Evolutionary conservation across 1,284 basidiomycete genomes (phyloP).

Genomic region (Sporisorium iseilematis-ciliati): DNA sequence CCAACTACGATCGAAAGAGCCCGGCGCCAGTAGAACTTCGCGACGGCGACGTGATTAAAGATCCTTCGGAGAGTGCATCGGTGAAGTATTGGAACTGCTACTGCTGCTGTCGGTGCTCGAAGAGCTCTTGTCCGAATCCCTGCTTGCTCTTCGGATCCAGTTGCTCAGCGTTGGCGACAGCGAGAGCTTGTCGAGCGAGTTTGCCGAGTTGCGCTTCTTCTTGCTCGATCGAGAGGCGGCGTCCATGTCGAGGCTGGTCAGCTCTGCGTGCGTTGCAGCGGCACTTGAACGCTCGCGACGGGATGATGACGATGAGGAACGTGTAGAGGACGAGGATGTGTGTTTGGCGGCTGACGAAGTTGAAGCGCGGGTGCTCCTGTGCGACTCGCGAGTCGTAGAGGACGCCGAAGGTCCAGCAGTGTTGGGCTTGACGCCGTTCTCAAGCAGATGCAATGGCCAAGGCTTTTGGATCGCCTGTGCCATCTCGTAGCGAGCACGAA

Average conservation of each 20-base stretch:
- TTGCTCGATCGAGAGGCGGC: constrained; percentile 11
- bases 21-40: background rate
- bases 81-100: background rate
- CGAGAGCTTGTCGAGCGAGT: constrained; percentile 20
- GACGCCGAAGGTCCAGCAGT: background rate
- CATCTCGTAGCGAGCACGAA: constrained; percentile 47
- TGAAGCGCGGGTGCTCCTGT: background rate
- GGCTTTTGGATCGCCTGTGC: constrained; percentile 52
- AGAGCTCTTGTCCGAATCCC: constrained; percentile 32
- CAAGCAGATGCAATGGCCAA: constrained; percentile 46
- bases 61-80: constrained; percentile 20
- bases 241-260: constrained; percentile 10
- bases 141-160: constrained; percentile 33
- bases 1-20: background rate
- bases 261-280: constrained; percentile 13
- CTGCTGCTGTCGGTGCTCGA: background rate
- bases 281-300: constrained; percentile 1
- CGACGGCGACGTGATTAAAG: constrained; percentile 1
- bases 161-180: constrained; percentile 31
- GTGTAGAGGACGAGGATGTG: constrained; percentile 8
- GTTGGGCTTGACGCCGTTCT: constrained; percentile 42
- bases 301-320: constrained; percentile 3
- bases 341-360: background rate
- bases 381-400: background rate
- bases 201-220: constrained; percentile 25